Evolutionary conservation across 1,284 basidiomycete genomes (phyloP).

Genomic region (Mycena sp.): DNA sequence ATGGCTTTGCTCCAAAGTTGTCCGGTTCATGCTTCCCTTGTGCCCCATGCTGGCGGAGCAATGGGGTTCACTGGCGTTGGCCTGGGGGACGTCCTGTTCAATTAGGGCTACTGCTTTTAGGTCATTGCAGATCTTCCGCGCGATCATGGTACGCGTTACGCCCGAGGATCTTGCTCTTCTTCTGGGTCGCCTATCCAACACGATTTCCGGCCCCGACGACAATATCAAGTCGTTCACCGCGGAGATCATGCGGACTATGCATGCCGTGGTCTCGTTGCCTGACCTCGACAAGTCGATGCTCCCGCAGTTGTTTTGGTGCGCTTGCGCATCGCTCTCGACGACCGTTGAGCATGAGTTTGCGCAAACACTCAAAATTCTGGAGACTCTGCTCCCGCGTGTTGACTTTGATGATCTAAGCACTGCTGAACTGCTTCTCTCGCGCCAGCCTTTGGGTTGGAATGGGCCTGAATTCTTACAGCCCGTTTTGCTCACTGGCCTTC

Average conservation of each 20-base stretch:
- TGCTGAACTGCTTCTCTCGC: constrained; percentile 70
- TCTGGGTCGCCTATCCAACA: constrained; percentile 86
- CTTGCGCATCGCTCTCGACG: constrained; percentile 84
- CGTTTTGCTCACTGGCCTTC: constrained; percentile 82
- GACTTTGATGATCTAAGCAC: constrained; percentile 77
- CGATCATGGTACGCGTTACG: constrained; percentile 79
- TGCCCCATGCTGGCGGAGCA: constrained; percentile 74
- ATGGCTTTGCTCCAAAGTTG: constrained; percentile 69
- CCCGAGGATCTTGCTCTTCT: constrained; percentile 83
- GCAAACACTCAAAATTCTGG: constrained; percentile 75
- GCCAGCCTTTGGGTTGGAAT: constrained; percentile 81
- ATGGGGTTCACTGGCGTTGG: constrained; percentile 85
- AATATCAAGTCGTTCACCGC: constrained; percentile 86
- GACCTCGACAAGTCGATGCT: constrained; percentile 70
- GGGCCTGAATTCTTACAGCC: constrained; percentile 76
- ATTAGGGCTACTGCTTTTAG: constrained; percentile 89
- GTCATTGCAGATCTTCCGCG: constrained; percentile 91
- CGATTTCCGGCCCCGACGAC: constrained; percentile 79
- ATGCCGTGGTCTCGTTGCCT: constrained; percentile 67
- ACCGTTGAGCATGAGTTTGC: constrained; percentile 86
- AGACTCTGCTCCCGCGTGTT: constrained; percentile 75
- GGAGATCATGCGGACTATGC: constrained; percentile 86
- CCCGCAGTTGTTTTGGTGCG: constrained; percentile 91
- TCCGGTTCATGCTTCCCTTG: constrained; percentile 77
- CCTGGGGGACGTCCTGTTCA: constrained; percentile 90